These are phyloP conservation scores for Eucalyptus sideroxylon DNA, from an alignment of 345 rosid genomes.

Conservation along the genomic window DNA sequence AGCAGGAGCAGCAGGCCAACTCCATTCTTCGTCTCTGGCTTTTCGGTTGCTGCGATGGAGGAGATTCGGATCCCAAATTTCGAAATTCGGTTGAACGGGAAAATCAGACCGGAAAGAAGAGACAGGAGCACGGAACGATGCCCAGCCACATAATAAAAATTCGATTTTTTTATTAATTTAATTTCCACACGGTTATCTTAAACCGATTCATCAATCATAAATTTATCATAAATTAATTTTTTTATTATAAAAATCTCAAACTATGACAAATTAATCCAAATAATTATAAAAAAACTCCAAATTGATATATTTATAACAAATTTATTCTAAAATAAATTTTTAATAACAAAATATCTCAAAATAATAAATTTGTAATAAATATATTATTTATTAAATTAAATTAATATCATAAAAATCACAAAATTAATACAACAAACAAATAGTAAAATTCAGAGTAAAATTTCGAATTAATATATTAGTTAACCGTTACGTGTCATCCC, in stretches of 20 bases:
- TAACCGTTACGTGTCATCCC: accelerated
- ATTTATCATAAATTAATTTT: too few relatives aligned
- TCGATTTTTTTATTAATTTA: neutral
- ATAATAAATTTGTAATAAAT: too few relatives aligned
- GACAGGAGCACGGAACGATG: neutral
- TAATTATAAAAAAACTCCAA: too few relatives aligned
- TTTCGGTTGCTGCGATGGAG: neutral
- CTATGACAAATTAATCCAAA: too few relatives aligned
- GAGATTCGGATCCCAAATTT: neutral
- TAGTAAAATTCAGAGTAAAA: too few relatives aligned
- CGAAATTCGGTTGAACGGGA: neutral
- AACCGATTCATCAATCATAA: too few relatives aligned
- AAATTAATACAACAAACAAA: too few relatives aligned
- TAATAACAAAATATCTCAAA: too few relatives aligned
- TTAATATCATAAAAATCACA: too few relatives aligned
- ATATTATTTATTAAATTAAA: too few relatives aligned
- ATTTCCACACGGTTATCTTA: neutral
- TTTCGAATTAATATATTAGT: accelerated
- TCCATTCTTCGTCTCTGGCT: neutral
- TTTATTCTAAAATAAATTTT: too few relatives aligned
- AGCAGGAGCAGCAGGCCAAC: neutral
- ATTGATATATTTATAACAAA: accelerated
- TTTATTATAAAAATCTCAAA: too few relatives aligned
- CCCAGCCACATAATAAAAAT: neutral
- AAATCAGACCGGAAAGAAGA: neutral